Percentiles rank a stretch among this genome's conserved stretches.
These are phyloP conservation scores for Claviceps humidiphila DNA, from an alignment of 2,329 filamentous ascomycete species.

Conservation along the genomic window DNA sequence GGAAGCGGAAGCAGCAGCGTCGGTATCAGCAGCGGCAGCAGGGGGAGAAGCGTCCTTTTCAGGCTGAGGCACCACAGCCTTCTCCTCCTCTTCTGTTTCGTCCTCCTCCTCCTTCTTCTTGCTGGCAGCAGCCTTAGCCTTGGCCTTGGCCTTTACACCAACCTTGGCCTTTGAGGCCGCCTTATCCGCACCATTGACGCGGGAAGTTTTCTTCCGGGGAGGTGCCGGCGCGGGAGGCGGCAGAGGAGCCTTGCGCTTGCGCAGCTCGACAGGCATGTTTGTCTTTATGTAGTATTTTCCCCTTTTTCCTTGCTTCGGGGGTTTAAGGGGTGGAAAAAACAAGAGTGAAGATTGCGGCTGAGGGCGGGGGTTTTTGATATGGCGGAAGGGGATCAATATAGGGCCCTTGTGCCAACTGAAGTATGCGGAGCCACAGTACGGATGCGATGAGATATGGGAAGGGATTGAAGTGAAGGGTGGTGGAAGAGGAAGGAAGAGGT, in stretches of 20 bases:
- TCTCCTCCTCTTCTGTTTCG: constrained; percentile 7
- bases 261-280: constrained; percentile 44
- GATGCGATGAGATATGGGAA: background rate
- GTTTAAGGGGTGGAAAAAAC: background rate
- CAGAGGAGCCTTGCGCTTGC: constrained; percentile 47
- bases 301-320: background rate
- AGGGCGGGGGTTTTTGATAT: background rate
- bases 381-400: background rate
- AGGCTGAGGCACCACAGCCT: constrained; percentile 9
- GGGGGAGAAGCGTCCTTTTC: constrained; percentile 13
- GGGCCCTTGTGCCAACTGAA: background rate
- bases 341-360: background rate
- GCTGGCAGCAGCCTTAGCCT: background rate
- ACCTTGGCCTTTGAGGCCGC: background rate
- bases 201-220: constrained; percentile 14
- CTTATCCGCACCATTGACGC: background rate
- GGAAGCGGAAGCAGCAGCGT: constrained; percentile 6
- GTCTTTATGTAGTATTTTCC: background rate
- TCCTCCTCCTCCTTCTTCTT: constrained; percentile 7
- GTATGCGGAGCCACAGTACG: background rate
- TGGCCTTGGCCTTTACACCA: background rate
- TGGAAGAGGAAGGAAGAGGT: constrained; percentile 3
- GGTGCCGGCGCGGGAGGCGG: constrained; percentile 32
- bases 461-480: constrained; percentile 4
- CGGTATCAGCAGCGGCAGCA: background rate